Conservation (phyloP, 2,329 filamentous ascomycete genomes). For the Drechslerella coelobrocha region DNA sequence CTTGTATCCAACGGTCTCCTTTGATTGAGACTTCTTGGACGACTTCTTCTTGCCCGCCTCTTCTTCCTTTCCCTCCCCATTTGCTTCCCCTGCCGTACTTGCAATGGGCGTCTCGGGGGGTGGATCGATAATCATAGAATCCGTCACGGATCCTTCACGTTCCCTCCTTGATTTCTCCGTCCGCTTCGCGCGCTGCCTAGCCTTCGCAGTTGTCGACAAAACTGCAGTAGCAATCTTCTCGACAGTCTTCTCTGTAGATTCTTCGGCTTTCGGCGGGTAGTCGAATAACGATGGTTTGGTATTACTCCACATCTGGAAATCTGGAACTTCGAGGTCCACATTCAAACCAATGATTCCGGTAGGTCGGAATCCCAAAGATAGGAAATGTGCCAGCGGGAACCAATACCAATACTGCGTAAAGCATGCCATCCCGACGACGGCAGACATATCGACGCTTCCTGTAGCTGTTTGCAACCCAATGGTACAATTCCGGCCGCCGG, state of each 20-base stretch:
- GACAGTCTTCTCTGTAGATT: slow-evolving; percentile 91
- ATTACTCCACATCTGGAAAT: slow-evolving; percentile 94
- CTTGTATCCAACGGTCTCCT: slow-evolving; percentile 96
- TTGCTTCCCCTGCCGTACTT: slow-evolving; percentile 66
- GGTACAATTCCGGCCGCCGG: slow-evolving; percentile 96
- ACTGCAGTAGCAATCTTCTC: slow-evolving; percentile 95
- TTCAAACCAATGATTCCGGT: slow-evolving; percentile 95
- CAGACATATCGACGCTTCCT: slow-evolving; percentile 97
- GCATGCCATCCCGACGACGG: slow-evolving; percentile 95
- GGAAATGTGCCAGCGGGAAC: slow-evolving; percentile 98
- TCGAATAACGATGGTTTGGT: slow-evolving; percentile 95
- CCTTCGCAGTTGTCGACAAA: slow-evolving; percentile 93
- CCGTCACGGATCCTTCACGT: slow-evolving; percentile 65
- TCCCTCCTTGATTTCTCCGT: slow-evolving; percentile 72
- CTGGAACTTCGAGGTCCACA: slow-evolving; percentile 88
- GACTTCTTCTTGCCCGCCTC: slow-evolving; percentile 67
- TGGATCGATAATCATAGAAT: slow-evolving; percentile 94
- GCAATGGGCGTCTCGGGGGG: slow-evolving; percentile 75
- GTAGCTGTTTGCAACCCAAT: slow-evolving; percentile 97
- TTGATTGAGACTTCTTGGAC: slow-evolving; percentile 85
- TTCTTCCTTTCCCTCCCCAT: slow-evolving; percentile 69
- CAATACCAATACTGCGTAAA: slow-evolving; percentile 99
- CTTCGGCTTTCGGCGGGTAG: slow-evolving; percentile 94
- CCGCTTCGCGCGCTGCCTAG: slow-evolving; percentile 90
- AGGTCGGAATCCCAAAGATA: slow-evolving; percentile 94